Evolutionary conservation across 2,329 filamentous ascomycete genomes (phyloP), one percentile per base, ranked within the genome.

Genomic region (Colletotrichum zoysiae): DNA sequence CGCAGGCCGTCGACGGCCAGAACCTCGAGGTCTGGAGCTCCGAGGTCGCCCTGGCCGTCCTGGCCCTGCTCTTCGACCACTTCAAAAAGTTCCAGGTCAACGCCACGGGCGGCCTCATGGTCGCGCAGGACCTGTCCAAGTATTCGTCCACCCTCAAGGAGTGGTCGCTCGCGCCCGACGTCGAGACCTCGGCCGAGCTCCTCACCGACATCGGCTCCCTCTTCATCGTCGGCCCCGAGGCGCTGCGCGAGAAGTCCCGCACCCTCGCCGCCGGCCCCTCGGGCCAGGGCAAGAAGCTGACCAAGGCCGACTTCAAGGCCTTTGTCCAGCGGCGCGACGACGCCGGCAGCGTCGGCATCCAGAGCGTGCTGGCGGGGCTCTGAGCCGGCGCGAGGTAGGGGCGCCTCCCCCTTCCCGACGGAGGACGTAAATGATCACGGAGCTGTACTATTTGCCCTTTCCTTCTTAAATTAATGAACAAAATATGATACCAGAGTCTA

Each of bases 21-120:
- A 98, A 98, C 76, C 88, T 97, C 1, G 91, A 93, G 66, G 88
- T 92, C 60, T 93, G 98, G 79, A 90, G 92, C 65, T 92, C 91
- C 71, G 95, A 98, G 82, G 89, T 98, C 30, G 95, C 94, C 1
- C 84, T 95, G 18, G 92, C 92, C 12, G 86, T 97, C 46, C 91
- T 95, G 75, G 84, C 88, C 61, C 88, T 97, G 12, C 88, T 99
- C 5, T 91, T 99, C 74, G 93, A 96, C 74, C 96, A 99, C 82
- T 94, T 98, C 83, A 96, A 97, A 78, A 95, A 94, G 78, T 99
- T 97, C 84, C 90, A 92, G 73, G 94, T 99, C 75, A 97, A 95
- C 76, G 94, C 95, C 51, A 95, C 95, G 0, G 96, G 96, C 73
- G 96, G 95, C 2, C 89, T 99, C 58, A 96, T 98, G 89, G 94